Percentiles rank a stretch among this genome's conserved stretches.
Conservation (phyloP, 805 yeast genomes). For the Saccharomyces paradoxus region DNA sequence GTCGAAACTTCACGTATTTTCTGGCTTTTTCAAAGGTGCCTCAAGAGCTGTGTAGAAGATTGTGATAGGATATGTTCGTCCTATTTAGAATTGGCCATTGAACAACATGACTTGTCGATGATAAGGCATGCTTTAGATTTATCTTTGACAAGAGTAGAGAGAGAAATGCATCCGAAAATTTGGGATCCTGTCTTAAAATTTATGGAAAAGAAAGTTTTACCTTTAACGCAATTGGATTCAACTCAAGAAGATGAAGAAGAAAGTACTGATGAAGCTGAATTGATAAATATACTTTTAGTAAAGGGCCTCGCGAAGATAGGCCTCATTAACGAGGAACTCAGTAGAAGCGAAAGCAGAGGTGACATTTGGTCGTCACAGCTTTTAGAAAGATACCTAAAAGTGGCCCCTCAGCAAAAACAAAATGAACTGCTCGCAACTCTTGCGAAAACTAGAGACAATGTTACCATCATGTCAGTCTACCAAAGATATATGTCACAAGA, state of each 20-base stretch:
- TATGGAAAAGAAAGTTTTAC: slow-evolving; percentile 12
- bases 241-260: slow-evolving; percentile 1
- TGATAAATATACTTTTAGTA: not conserved
- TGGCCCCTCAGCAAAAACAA: slow-evolving; percentile 12
- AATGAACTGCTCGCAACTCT: slow-evolving; percentile 8
- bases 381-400: slow-evolving; percentile 16
- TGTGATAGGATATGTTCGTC: slow-evolving; percentile 46
- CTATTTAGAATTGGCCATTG: slow-evolving; percentile 43
- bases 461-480: slow-evolving; percentile 8
- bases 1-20: slow-evolving; percentile 20
- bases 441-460: slow-evolving; percentile 14
- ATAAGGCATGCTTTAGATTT: slow-evolving; percentile 24
- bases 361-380: slow-evolving; percentile 23
- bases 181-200: slow-evolving; percentile 22
- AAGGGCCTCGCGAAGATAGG: not conserved
- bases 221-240: slow-evolving; percentile 7
- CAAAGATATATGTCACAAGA: slow-evolving; percentile 7
- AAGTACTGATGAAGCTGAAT: not conserved
- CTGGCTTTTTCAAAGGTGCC: slow-evolving; percentile 39
- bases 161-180: slow-evolving; percentile 14
- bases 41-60: slow-evolving; percentile 21
- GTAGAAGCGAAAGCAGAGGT: not conserved
- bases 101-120: slow-evolving; percentile 29
- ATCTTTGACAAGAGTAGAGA: slow-evolving; percentile 8
- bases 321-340: not conserved